Evolutionary conservation across 2,329 filamentous ascomycete genomes (phyloP).

Genomic region (Neobulgaria alba): DNA sequence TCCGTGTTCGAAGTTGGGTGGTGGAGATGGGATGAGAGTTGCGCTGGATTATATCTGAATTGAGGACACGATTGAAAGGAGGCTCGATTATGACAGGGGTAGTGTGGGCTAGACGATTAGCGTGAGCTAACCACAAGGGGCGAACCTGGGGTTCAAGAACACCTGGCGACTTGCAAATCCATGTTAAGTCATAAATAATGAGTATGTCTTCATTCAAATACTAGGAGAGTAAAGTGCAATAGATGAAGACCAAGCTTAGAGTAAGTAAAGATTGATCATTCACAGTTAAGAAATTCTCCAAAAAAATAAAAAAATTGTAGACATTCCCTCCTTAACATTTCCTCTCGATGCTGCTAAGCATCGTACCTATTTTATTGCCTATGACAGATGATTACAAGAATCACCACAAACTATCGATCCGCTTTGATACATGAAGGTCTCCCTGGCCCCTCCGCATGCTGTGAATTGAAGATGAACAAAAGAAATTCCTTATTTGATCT

Average conservation of each 20-base stretch:
- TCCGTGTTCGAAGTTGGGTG: too few relatives aligned
- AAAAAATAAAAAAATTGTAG: background rate
- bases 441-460: slow-evolving; percentile 17
- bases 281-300: too few relatives aligned
- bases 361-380: slow-evolving; percentile 12
- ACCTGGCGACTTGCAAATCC: too few relatives aligned
- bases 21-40: slow-evolving; percentile 7
- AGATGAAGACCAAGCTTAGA: too few relatives aligned
- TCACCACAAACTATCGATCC: slow-evolving; percentile 13
- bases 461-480: slow-evolving; percentile 23
- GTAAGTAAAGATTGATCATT: too few relatives aligned
- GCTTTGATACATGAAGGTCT: slow-evolving; percentile 23
- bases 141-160: slow-evolving; percentile 4
- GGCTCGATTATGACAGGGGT: slow-evolving; percentile 13
- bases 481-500: slow-evolving; percentile 15
- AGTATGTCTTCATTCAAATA: too few relatives aligned
- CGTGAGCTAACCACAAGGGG: too few relatives aligned
- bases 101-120: slow-evolving; percentile 8
- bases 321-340: background rate
- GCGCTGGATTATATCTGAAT: slow-evolving; percentile 6
- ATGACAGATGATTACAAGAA: slow-evolving; percentile 4
- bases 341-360: slow-evolving; percentile 9
- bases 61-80: slow-evolving; percentile 25
- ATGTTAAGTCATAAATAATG: too few relatives aligned
- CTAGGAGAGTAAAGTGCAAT: too few relatives aligned